Base-by-base conservation (phyloP, 352 stramenopile species). In the Poterioochromonas sp. region DNA sequence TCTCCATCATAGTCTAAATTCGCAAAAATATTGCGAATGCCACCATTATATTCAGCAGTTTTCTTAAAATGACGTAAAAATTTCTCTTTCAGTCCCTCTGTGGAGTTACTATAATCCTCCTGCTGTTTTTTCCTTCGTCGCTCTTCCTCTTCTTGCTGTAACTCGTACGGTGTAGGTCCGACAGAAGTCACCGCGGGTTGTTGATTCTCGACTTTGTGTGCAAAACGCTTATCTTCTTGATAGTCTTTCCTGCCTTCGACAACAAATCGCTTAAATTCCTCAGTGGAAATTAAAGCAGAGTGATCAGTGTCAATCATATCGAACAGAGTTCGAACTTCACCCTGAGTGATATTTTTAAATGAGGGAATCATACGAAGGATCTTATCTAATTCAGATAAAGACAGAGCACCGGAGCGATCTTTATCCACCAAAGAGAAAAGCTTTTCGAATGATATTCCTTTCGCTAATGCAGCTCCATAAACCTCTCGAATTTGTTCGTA, bases 1-100 rank as follows among this genome's bases (percentile, higher is more conserved):
- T 87, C 91, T 3, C 64, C 62, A 78, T 94, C 87, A 1, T 80
- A 76, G 64, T 93, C 89, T 2, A 94, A 82, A 0, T 82, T 65
- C 8, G 83, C 76, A 34, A 82, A 47, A 18, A 79, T 26, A 12
- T 0, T n/a, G 34, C 29, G 41, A 34, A 79, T 76, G 37, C 65
- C 41, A 12, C 63, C 69, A 71, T 81, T 73, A 43, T 80, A 41
- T 0, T 79, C 73, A 41, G 82, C 32, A 60, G 82, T 70, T 32
- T 53, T 11, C 2, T 29, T 63, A 5, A 79, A 8, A 29, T 76
- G 69, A 8, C 69, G 20, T 29, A 76, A 39, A 29, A 76, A 76
- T 32, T n/a, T 5, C 12, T 76, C 54, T 22, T 49, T 79, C 22
- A 20, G 2, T 12, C 15, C 54, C 8, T 78, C 73, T 29, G 8